phyloP scores from a whole-genome alignment of 495 filamentous ascomycete species.

The Xylaria longipes region DNA sequence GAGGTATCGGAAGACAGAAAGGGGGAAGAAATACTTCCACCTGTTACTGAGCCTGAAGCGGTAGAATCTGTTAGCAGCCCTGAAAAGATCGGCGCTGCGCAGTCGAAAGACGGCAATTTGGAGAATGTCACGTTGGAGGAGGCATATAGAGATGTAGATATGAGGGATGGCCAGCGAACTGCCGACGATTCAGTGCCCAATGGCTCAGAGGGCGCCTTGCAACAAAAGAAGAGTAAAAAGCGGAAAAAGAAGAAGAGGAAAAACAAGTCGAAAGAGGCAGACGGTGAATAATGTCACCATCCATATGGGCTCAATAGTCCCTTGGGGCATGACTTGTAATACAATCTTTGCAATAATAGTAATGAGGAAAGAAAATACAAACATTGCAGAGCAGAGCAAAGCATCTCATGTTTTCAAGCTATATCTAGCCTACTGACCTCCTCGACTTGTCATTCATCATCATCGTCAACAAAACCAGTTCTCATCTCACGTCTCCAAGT shows the following conservation, averaged over 20 bases:
- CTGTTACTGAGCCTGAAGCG: not conserved
- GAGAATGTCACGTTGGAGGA: conserved; percentile 13
- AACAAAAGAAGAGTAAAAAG: conserved; percentile 60
- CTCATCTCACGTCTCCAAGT: not conserved
- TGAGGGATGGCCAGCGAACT: not conserved
- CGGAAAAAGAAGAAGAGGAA: conserved; percentile 52
- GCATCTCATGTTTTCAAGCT: not conserved
- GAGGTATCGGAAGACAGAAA: conserved; percentile 28
- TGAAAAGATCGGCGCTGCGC: conserved; percentile 14
- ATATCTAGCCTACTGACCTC: not conserved
- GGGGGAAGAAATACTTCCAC: conserved; percentile 20
- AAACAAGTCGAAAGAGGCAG: conserved; percentile 27
- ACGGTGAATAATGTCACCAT: not conserved
- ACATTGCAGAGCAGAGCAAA: not conserved
- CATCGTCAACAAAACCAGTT: not conserved
- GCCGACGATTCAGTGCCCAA: not conserved
- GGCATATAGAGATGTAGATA: conserved; percentile 25
- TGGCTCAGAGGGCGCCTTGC: conserved; percentile 32
- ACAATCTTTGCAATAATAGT: not conserved
- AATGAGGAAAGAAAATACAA: not conserved
- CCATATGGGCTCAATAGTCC: not conserved
- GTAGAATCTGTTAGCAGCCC: not conserved
- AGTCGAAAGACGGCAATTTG: conserved; percentile 18
- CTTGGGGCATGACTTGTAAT: not conserved
- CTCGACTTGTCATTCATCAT: not conserved